Base-by-base conservation (phyloP, 768 basidiomycete genomes). In the Podaxis sp. region DNA sequence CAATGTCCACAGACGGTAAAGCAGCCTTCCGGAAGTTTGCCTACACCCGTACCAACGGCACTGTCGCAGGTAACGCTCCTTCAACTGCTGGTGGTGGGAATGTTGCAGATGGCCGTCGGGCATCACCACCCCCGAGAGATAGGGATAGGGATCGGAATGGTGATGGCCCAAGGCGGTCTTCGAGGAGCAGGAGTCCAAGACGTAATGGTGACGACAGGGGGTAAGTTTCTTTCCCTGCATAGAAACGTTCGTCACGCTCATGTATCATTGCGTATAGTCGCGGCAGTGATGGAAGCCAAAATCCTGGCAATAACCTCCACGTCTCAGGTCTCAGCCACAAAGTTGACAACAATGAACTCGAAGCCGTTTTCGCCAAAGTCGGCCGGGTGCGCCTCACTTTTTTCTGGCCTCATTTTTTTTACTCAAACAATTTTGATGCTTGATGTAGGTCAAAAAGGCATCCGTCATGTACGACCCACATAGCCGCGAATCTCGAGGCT, bases 311-410 rank as follows among this genome's bases (percentile, higher is more conserved):
- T 68, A 87, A 87, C 68, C 74, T 84, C 14, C 82, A 84, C 62
- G 80, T 87, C 63, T 86, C 86, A 23, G 81, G 84, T 25, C 73
- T 88, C 35, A 81, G 79, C 50, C 79, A 79, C 64, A 77, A 75
- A 67, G 75, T 83, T 60, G 93, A 94, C 68, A 90, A 90, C 37
- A 86, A 90, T 57, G 89, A 93, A 67, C 88, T 99, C 58, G 94
- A 97, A 73, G 84, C 86, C 13, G 85, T 86, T 6, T 99, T 99
- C 71, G 80, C 85, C 62, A 95, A 95, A 75, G 84, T 88, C 74
- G 97, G 97, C 55, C 67, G 70, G 53, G 70, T 72, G 63, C 55
- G 69, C 64, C 9, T 51, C 3, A 2, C 28, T 65, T n/a, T 37
- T 48, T 52, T 56, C 62, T 23, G 27, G 27, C 5, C 51, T 40